Conservation (phyloP, 352 stramenopile species). For the Phytophthora megakarya region DNA sequence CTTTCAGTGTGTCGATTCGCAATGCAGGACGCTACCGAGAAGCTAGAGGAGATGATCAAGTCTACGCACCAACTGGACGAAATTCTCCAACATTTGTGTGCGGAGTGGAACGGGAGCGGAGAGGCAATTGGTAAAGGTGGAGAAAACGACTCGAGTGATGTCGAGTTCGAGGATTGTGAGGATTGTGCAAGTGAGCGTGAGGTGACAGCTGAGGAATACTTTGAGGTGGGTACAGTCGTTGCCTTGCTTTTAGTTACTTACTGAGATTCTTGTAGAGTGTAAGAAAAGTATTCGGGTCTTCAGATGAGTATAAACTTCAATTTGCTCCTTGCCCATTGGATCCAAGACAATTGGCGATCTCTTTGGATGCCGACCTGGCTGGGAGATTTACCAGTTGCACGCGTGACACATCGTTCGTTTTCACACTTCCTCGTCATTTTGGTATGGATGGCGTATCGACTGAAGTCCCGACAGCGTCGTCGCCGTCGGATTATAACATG, state of each 20-base stretch:
- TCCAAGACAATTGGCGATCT: background rate
- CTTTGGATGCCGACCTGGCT: background rate
- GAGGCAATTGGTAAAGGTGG: background rate
- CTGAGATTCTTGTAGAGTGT: conserved; percentile 5
- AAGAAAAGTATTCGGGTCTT: background rate
- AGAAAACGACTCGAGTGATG: background rate
- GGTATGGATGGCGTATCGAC: background rate
- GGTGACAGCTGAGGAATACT: conserved; percentile 3
- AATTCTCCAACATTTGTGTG: conserved; percentile 57
- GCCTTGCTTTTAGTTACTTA: background rate
- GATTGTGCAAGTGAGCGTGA: background rate
- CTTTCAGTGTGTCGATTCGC: background rate
- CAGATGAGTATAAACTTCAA: background rate
- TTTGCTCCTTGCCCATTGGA: background rate
- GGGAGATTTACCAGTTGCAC: conserved; percentile 16
- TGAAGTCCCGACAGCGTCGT: background rate
- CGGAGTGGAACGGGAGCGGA: background rate
- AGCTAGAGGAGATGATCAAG: conserved; percentile 37
- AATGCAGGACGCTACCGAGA: background rate
- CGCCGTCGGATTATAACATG: conserved; percentile 8
- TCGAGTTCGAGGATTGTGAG: conserved; percentile 19
- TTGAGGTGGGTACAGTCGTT: conserved; percentile 9
- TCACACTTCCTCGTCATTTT: conserved; percentile 2
- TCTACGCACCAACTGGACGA: conserved; percentile 43
- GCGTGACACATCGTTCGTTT: conserved; percentile 19